Base-by-base conservation (phyloP, 305 asterid species). In the Caryopteris hybrid region DNA sequence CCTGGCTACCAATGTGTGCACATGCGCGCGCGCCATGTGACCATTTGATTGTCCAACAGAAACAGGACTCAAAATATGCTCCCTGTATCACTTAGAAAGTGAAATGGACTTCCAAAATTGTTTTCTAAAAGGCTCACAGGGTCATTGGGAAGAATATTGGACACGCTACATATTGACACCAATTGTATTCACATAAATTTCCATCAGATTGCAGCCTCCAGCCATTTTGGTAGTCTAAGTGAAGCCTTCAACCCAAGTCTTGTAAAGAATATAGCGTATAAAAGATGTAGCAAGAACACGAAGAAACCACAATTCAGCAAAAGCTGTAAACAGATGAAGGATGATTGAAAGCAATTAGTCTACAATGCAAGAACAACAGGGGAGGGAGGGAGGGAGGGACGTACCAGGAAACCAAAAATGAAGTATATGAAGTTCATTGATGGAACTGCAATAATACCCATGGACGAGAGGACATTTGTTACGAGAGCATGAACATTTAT, bases 191-290 rank as follows among this genome's bases (percentile, higher is more conserved):
- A 16, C 8, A 48, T 8, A 11, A 52, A 55, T 22, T 10, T 57
- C 18, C 54, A 27, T 83, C 80, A 90, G 42, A 90, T 85, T 41
- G 93, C 92, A 69, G 83, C 74, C 34, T 81, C 88, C 9, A 91
- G 83, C 99, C 99, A 91, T 70, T 84, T 85, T 8, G 99, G 99
- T 66, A 91, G 79, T 61, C 82, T 78, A 65, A 94, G 82, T 17
- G 88, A 81, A 56, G 80, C 61, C 79, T 89, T 94, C 90, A 86
- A 79, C 31, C 99, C 97, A 23, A 89, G 88, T 76, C 84, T 87
- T 38, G 87, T 78, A 50, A 91, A 88, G 78, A 94, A 91, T 17
- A 91, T 56, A 14, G 99, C 92, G 8, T 88, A 93, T 8, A 90
- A 70, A 73, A 93, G 80, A 76, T 93, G 99, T 27, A 93, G 89